Evolutionary conservation across 257 asterid genomes (phyloP).

Genomic region (Paraleonurus japonicus): DNA sequence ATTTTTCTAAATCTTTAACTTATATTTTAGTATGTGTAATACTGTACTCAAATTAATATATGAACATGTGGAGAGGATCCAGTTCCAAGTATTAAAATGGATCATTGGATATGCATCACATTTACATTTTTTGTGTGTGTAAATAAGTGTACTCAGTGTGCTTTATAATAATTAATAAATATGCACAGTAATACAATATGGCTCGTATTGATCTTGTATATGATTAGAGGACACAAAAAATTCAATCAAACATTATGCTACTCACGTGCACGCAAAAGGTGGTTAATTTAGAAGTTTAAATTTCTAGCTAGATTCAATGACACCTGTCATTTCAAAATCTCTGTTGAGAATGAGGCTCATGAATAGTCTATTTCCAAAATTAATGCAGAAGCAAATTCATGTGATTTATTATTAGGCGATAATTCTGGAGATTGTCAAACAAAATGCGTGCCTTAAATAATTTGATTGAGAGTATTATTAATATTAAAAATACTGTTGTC

Average conservation of each 20-base stretch:
- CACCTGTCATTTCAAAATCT: not conserved
- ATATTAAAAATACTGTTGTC: too few species aligned
- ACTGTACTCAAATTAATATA: not conserved
- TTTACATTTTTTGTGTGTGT: too few species aligned
- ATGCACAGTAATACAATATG: not conserved
- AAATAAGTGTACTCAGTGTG: not conserved
- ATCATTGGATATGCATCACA: not conserved
- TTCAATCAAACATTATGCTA: not conserved
- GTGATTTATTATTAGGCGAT: not conserved
- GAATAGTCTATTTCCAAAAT: not conserved
- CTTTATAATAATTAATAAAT: too few species aligned
- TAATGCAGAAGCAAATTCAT: not conserved
- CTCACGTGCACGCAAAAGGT: not conserved
- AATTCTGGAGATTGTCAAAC: not conserved
- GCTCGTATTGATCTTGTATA: not conserved
- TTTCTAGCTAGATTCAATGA: not conserved
- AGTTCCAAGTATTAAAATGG: not conserved
- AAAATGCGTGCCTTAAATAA: not conserved
- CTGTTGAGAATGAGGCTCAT: not conserved
- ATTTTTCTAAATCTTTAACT: too few species aligned
- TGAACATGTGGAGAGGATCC: not conserved
- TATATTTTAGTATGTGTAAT: too few species aligned
- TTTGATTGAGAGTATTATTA: not conserved
- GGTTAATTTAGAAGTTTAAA: not conserved
- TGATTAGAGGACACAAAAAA: not conserved